phyloP scores from a whole-genome alignment of 768 basidiomycete species.

The Amanita muscaria region DNA sequence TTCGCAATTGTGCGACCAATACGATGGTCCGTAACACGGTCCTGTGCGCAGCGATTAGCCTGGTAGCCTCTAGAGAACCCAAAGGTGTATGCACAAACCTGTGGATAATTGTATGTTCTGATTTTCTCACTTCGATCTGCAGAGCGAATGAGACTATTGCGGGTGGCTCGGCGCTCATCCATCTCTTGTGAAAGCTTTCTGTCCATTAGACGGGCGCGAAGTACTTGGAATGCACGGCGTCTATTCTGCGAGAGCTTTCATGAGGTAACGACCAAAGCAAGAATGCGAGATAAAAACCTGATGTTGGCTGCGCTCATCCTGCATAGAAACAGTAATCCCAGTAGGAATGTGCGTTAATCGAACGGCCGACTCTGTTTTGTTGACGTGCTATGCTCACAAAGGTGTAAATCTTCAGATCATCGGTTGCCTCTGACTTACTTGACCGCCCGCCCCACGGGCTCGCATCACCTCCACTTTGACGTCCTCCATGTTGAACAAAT shows the following conservation, averaged over 20 bases:
- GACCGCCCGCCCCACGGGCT: slow-evolving; percentile 92
- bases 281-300: slow-evolving; percentile 41
- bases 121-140: slow-evolving; percentile 92
- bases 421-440: too few relatives aligned
- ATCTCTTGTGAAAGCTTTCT: slow-evolving; percentile 64
- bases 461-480: slow-evolving; percentile 93
- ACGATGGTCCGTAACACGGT: slow-evolving; percentile 89
- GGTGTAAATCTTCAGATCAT: too few relatives aligned
- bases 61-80: neutral
- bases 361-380: slow-evolving; percentile 97
- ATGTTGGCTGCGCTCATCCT: slow-evolving; percentile 95
- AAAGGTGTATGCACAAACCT: slow-evolving; percentile 31
- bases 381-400: slow-evolving; percentile 68
- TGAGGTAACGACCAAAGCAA: neutral
- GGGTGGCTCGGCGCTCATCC: slow-evolving; percentile 55
- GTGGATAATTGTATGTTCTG: slow-evolving; percentile 90
- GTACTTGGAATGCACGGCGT: slow-evolving; percentile 86
- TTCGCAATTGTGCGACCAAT: slow-evolving; percentile 72
- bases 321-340: slow-evolving; percentile 94
- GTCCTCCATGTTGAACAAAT: slow-evolving; percentile 75
- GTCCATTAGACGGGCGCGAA: slow-evolving; percentile 81
- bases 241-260: slow-evolving; percentile 51
- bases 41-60: slow-evolving; percentile 32
- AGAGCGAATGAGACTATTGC: slow-evolving; percentile 68
- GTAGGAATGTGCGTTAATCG: slow-evolving; percentile 88